These are phyloP conservation scores for Rhizoclosmatium globosum DNA, from an alignment of 192 early-diverging fungal genomes.

Conservation along the genomic window DNA sequence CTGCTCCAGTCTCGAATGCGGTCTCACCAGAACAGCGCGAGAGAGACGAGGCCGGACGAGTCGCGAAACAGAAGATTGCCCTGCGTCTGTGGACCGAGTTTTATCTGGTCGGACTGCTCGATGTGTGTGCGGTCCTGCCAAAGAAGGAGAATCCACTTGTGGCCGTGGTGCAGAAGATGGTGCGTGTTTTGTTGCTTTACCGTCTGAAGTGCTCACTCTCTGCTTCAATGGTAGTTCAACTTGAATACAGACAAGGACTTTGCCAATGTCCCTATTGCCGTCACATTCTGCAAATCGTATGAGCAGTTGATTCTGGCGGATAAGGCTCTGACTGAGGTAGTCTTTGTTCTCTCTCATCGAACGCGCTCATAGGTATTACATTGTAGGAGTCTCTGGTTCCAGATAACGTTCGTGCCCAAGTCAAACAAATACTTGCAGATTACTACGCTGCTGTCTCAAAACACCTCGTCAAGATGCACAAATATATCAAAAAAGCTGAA, in stretches of 20 bases:
- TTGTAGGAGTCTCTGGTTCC: conserved; percentile 31
- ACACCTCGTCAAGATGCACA: conserved; percentile 74
- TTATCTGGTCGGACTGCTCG: conserved; percentile 69
- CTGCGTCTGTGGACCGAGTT: conserved; percentile 83
- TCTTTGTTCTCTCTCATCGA: not conserved
- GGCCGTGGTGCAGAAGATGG: conserved; percentile 57
- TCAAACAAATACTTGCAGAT: conserved; percentile 55
- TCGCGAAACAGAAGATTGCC: conserved; percentile 69
- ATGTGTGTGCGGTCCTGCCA: not conserved
- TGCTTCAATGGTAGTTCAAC: conserved; percentile 27
- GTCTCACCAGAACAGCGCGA: conserved; percentile 83
- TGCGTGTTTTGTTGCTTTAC: conserved; percentile 52
- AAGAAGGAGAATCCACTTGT: not conserved
- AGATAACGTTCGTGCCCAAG: conserved; percentile 21
- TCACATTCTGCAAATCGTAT: conserved; percentile 54
- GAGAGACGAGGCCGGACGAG: conserved; percentile 80
- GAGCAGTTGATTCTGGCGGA: conserved; percentile 32
- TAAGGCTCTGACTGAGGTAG: conserved; percentile 14
- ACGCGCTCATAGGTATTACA: not conserved
- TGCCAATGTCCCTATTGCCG: conserved; percentile 54
- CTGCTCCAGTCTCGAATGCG: conserved; percentile 4
- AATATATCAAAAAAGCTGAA: conserved; percentile 76
- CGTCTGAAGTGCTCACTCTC: conserved; percentile 30
- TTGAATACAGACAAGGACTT: conserved; percentile 51
- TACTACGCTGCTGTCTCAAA: conserved; percentile 69